These are phyloP conservation scores for Tetragonia tetragonoides DNA, from an alignment of 148 eudicot genomes.

Conservation along the genomic window DNA sequence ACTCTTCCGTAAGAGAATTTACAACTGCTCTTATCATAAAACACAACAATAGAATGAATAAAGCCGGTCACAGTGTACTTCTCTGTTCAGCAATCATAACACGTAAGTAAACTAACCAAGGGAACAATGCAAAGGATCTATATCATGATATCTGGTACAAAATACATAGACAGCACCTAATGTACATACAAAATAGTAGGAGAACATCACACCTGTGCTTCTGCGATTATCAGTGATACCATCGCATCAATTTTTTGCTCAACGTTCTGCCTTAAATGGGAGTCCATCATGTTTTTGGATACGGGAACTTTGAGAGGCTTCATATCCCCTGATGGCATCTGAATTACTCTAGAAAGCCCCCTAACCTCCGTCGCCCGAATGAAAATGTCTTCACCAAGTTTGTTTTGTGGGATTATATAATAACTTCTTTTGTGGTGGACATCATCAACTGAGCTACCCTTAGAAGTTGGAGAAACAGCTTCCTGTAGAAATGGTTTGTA, in stretches of 20 bases:
- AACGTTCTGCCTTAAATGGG: conserved; percentile 65
- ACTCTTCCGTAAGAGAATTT: too few species aligned
- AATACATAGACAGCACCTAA: too few species aligned
- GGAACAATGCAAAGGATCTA: too few species aligned
- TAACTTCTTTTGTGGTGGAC: conserved; percentile 71
- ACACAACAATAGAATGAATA: too few species aligned
- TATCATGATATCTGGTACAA: too few species aligned
- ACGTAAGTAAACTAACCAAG: too few species aligned
- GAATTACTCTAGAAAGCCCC: conserved; percentile 64
- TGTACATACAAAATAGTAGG: background rate
- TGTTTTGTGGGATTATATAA: conserved; percentile 77
- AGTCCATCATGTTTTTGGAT: conserved; percentile 74
- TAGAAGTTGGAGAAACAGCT: conserved; percentile 47
- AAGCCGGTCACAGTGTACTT: too few species aligned
- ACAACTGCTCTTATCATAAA: too few species aligned
- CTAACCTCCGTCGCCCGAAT: conserved; percentile 66
- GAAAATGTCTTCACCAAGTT: conserved; percentile 88
- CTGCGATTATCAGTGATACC: conserved; percentile 75
- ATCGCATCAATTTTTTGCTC: conserved; percentile 52
- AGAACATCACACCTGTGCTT: conserved; percentile 65
- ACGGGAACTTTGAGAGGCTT: conserved; percentile 84
- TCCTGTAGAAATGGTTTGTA: conserved; percentile 45
- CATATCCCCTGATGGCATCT: conserved; percentile 86
- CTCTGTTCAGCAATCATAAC: too few species aligned
- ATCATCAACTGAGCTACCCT: conserved; percentile 45